Evolutionary conservation across 1,139 yeast genomes (phyloP).

Genomic region (Magnusiomyces clavatus): DNA sequence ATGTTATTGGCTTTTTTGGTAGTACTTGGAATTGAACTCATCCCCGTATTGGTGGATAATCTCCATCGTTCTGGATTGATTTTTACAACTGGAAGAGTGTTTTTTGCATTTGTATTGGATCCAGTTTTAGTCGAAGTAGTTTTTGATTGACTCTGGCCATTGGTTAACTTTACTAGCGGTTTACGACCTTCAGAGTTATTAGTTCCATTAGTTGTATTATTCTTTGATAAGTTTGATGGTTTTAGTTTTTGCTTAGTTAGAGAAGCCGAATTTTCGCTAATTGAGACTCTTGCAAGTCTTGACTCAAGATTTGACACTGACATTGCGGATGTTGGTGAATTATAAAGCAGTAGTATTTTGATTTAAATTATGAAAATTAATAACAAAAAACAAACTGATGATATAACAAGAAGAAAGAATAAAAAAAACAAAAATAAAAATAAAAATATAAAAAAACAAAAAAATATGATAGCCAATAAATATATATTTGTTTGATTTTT

Average conservation of each 20-base stretch:
- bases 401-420: not conserved
- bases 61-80: not conserved
- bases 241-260: conserved; percentile 13
- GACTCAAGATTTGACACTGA: conserved; percentile 21
- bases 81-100: not conserved
- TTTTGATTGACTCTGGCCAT: not conserved
- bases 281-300: conserved; percentile 21
- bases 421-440: not conserved
- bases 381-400: not conserved
- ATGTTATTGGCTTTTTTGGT: conserved; percentile 1
- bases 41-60: not conserved
- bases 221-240: not conserved
- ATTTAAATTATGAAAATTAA: not conserved
- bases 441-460: not conserved
- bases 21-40: not conserved
- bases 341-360: not conserved
- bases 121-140: not conserved
- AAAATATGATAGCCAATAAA: not conserved
- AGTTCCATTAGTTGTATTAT: not conserved
- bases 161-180: not conserved
- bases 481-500: not conserved
- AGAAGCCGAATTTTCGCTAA: conserved; percentile 21
- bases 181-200: not conserved
- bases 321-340: conserved; percentile 4
- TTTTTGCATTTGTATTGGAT: no score